A percentile compares a stretch with the other conserved stretches of the same genome.
These are phyloP conservation scores for Claviceps sp. DNA, from an alignment of 2,329 filamentous ascomycete species.

Conservation along the genomic window DNA sequence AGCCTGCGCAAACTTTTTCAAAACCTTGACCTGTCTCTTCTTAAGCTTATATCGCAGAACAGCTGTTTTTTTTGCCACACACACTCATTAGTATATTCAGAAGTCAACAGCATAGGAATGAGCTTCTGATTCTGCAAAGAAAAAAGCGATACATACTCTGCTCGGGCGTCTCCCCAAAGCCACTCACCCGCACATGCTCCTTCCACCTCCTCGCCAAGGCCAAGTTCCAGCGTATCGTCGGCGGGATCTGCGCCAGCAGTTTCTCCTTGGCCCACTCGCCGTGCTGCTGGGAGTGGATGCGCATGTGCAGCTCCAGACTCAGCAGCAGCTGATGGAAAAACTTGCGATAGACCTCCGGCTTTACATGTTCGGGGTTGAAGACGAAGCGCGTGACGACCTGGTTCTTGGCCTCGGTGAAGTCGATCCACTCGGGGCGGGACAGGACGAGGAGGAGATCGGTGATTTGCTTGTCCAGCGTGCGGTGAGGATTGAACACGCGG, in stretches of 20 bases:
- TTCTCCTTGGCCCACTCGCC: constrained; percentile 50
- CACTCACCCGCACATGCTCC: constrained; percentile 54
- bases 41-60: constrained; percentile 52
- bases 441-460: constrained; percentile 57
- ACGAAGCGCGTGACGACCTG: constrained; percentile 65
- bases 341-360: constrained; percentile 43
- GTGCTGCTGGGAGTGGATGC: constrained; percentile 51
- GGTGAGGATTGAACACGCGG: constrained; percentile 44
- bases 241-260: constrained; percentile 50
- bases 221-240: constrained; percentile 58
- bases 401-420: constrained; percentile 56
- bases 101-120: too few species aligned
- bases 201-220: constrained; percentile 62
- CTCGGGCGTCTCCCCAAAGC: constrained; percentile 38
- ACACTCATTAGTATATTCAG: too few species aligned
- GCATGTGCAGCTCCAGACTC: constrained; percentile 56
- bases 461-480: constrained; percentile 56
- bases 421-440: constrained; percentile 57
- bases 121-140: background rate
- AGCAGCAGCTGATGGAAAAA: constrained; percentile 71
- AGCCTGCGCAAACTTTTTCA: constrained; percentile 54
- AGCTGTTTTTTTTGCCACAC: constrained; percentile 21
- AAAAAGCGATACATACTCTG: constrained; percentile 25
- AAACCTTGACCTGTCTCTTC: constrained; percentile 52
- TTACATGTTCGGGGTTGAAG: constrained; percentile 43